phyloP scores from a whole-genome alignment of 768 basidiomycete genomes.

The Leccinum rimulosum region DNA sequence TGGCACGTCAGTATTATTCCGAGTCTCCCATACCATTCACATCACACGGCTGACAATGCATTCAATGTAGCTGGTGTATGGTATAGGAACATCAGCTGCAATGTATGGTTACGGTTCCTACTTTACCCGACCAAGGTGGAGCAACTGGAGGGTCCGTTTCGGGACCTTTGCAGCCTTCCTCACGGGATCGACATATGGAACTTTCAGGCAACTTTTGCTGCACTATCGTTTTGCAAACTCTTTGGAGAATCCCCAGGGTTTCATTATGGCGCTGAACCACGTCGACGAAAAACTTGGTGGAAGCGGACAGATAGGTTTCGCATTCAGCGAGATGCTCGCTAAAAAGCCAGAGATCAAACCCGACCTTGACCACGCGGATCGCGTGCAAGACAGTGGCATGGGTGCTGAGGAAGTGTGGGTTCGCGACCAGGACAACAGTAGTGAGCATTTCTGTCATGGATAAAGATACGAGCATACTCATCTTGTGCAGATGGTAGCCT shows the following conservation, averaged over 20 bases:
- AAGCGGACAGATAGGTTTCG: constrained; percentile 26
- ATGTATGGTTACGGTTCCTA: constrained; percentile 26
- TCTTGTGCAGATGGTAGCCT: constrained; percentile 1
- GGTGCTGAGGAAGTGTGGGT: constrained; percentile 19
- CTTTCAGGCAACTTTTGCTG: constrained; percentile 27
- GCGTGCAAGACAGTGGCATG: constrained; percentile 5
- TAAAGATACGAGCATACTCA: neutral
- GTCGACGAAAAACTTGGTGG: constrained; percentile 33
- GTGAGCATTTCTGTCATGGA: constrained; percentile 11
- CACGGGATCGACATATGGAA: constrained; percentile 34
- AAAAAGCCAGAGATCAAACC: constrained; percentile 14
- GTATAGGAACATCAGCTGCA: constrained; percentile 21
- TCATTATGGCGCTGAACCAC: constrained; percentile 30
- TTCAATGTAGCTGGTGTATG: constrained; percentile 21
- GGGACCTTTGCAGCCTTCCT: constrained; percentile 24
- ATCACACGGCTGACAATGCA: constrained; percentile 1
- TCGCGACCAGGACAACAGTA: constrained; percentile 5
- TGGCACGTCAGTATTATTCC: constrained; percentile 38
- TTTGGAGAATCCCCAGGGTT: constrained; percentile 30
- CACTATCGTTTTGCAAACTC: constrained; percentile 32
- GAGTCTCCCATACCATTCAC: neutral
- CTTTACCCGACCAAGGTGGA: constrained; percentile 30
- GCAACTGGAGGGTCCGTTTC: constrained; percentile 23
- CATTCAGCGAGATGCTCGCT: constrained; percentile 23
- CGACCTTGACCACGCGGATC: constrained; percentile 1